Evolutionary conservation across 768 basidiomycete genomes (phyloP).

Genomic region (Boletus rubroflammeus): DNA sequence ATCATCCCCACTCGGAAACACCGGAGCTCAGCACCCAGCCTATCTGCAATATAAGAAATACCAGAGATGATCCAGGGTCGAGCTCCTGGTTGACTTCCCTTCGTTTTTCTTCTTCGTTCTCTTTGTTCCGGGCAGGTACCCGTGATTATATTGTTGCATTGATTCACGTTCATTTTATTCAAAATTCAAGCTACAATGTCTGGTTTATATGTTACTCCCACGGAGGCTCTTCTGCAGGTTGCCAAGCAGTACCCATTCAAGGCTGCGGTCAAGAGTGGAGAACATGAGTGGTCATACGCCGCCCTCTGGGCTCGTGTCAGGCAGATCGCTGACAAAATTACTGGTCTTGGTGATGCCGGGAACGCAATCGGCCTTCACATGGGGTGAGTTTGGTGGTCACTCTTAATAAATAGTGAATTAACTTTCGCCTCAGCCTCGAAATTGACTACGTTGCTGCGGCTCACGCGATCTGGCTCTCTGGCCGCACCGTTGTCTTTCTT

Average conservation of each 20-base stretch:
- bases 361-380: slow-evolving; percentile 27
- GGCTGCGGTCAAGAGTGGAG: slow-evolving; percentile 19
- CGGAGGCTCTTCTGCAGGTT: slow-evolving; percentile 30
- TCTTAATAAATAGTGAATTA: neutral
- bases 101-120: slow-evolving; percentile 7
- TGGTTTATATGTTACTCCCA: slow-evolving; percentile 21
- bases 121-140: slow-evolving; percentile 19
- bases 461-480: slow-evolving; percentile 29
- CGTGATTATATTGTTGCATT: slow-evolving; percentile 2
- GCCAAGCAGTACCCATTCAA: slow-evolving; percentile 26
- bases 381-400: slow-evolving; percentile 12
- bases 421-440: slow-evolving; percentile 21
- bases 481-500: slow-evolving; percentile 27
- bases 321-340: slow-evolving; percentile 22
- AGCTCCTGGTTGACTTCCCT: slow-evolving; percentile 26
- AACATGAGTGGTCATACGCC: slow-evolving; percentile 28
- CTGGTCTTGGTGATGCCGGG: slow-evolving; percentile 11
- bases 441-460: slow-evolving; percentile 29
- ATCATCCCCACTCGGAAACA: neutral
- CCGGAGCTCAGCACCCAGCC: neutral
- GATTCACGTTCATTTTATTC: slow-evolving; percentile 4
- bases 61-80: neutral
- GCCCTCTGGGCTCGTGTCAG: slow-evolving; percentile 31
- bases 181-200: slow-evolving; percentile 8
- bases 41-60: slow-evolving; percentile 7